phyloP scores from a whole-genome alignment of 2,329 filamentous ascomycete genomes.

The Nakataea oryzae region DNA sequence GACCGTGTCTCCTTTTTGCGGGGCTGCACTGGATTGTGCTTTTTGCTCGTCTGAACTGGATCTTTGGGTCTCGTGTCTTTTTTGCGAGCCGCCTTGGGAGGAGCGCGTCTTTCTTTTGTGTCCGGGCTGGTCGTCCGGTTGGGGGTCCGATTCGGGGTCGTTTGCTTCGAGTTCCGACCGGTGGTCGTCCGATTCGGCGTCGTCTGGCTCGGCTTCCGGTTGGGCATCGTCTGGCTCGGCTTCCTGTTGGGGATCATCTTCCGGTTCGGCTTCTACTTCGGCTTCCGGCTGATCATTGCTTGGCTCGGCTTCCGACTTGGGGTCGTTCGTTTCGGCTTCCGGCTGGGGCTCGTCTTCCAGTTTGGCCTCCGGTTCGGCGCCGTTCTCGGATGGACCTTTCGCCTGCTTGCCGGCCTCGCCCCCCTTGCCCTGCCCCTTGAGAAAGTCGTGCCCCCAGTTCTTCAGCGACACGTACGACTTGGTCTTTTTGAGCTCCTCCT shows the following conservation, averaged over 20 bases:
- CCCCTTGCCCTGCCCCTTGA: slow-evolving; percentile 22
- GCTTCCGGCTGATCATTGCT: slow-evolving; percentile 28
- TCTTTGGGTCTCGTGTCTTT: background rate
- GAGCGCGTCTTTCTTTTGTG: background rate
- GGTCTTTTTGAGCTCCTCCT: slow-evolving; percentile 37
- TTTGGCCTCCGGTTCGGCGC: background rate
- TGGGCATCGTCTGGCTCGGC: slow-evolving; percentile 24
- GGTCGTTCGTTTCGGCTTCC: background rate
- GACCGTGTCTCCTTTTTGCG: slow-evolving; percentile 25
- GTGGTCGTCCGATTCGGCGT: background rate
- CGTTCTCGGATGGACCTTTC: background rate
- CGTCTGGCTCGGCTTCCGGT: background rate
- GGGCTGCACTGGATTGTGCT: slow-evolving; percentile 3
- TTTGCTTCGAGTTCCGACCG: background rate
- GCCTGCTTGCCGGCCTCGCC: background rate
- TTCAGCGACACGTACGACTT: slow-evolving; percentile 47
- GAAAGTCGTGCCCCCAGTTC: slow-evolving; percentile 49
- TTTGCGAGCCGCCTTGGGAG: background rate
- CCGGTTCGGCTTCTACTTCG: slow-evolving; percentile 33
- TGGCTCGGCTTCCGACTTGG: background rate
- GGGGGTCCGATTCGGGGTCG: background rate
- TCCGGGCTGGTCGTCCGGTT: background rate
- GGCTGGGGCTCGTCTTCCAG: background rate
- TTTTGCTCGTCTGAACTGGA: background rate
- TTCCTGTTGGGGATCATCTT: slow-evolving; percentile 25